These are phyloP conservation scores for Boechera retrofracta DNA, from an alignment of 345 rosid genomes.

Conservation along the genomic window DNA sequence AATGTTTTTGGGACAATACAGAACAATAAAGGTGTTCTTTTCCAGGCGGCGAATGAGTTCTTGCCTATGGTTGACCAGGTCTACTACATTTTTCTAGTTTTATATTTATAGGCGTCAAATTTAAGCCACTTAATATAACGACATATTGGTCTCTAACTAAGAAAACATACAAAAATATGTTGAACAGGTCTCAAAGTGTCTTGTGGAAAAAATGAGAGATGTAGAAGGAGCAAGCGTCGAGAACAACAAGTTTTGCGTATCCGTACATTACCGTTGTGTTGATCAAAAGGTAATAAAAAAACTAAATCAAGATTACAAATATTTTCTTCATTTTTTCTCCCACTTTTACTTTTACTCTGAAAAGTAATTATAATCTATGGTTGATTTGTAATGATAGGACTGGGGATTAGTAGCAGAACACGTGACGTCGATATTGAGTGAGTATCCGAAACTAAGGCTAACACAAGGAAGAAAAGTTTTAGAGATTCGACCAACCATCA, in stretches of 20 bases:
- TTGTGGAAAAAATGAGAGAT: constrained; percentile 62
- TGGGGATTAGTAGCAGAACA: constrained; percentile 68
- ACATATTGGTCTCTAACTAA: background rate
- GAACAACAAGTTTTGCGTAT: constrained; percentile 84
- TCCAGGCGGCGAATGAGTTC: constrained; percentile 82
- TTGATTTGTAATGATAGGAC: constrained; percentile 49
- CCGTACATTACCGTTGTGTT: constrained; percentile 89
- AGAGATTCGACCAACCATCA: constrained; percentile 87
- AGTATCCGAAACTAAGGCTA: constrained; percentile 72
- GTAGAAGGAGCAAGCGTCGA: constrained; percentile 77
- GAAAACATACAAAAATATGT: background rate
- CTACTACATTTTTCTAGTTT: constrained; percentile 2
- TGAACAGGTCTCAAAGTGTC: constrained; percentile 50
- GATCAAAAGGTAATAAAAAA: constrained; percentile 64
- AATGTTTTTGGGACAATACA: constrained; percentile 31
- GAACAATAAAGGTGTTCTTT: constrained; percentile 57
- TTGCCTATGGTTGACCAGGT: constrained; percentile 90
- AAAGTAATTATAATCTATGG: background rate
- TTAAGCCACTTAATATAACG: background rate
- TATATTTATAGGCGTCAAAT: background rate
- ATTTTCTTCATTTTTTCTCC: background rate
- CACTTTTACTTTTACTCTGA: background rate
- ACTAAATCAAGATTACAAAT: background rate
- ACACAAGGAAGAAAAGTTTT: constrained; percentile 86
- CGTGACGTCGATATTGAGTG: constrained; percentile 59